phyloP scores from a whole-genome alignment of 2,329 filamentous ascomycete genomes.

The Colletotrichum coccodes region DNA sequence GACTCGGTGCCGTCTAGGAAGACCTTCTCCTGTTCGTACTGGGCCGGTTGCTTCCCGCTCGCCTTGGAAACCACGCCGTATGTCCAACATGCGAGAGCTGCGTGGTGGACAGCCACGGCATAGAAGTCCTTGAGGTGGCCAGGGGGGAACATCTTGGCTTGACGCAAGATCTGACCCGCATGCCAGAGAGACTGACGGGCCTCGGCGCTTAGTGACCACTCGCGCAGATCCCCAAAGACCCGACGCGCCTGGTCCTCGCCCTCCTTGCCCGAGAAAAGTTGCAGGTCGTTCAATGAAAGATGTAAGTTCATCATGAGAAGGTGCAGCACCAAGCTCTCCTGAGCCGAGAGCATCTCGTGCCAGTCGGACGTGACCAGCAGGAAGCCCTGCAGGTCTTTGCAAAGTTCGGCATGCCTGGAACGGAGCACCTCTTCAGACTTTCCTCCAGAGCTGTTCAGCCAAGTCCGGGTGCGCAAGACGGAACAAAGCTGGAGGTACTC shows the following conservation, averaged over 20 bases:
- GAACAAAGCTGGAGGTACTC: slow-evolving; percentile 72
- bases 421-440: slow-evolving; percentile 58
- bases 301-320: slow-evolving; percentile 72
- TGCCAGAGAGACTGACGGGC: slow-evolving; percentile 73
- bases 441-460: slow-evolving; percentile 51
- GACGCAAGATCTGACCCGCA: slow-evolving; percentile 73
- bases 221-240: slow-evolving; percentile 66
- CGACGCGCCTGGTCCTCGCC: slow-evolving; percentile 72
- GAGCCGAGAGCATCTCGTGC: slow-evolving; percentile 53
- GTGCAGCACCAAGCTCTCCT: slow-evolving; percentile 60
- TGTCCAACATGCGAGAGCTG: slow-evolving; percentile 74
- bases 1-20: slow-evolving; percentile 68
- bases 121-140: slow-evolving; percentile 72
- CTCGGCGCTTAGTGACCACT: slow-evolving; percentile 66
- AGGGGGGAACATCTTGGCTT: slow-evolving; percentile 64
- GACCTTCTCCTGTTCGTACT: slow-evolving; percentile 49
- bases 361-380: slow-evolving; percentile 53
- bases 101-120: slow-evolving; percentile 76
- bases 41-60: slow-evolving; percentile 39
- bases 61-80: slow-evolving; percentile 68
- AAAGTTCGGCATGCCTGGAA: slow-evolving; percentile 71
- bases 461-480: slow-evolving; percentile 57
- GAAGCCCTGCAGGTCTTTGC: slow-evolving; percentile 63
- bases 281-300: slow-evolving; percentile 71
- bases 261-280: slow-evolving; percentile 75